phyloP scores from a whole-genome alignment of 2,329 filamentous ascomycete species.

The Fusarium virguliforme region DNA sequence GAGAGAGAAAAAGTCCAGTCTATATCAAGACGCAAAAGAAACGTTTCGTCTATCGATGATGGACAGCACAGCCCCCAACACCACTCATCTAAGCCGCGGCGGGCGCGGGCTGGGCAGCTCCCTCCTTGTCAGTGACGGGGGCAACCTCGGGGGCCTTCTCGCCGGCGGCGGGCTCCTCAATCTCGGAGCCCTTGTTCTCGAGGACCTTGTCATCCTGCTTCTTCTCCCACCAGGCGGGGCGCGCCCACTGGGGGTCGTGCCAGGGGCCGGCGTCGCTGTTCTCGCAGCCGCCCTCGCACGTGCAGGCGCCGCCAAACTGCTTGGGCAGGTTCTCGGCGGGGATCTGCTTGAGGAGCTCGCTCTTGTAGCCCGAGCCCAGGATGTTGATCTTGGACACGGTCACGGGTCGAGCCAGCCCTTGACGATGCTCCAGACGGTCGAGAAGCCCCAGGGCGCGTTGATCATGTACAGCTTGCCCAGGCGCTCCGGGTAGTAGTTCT shows the following conservation, averaged over 20 bases:
- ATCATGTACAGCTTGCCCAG: constrained; percentile 97
- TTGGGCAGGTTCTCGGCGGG: constrained; percentile 91
- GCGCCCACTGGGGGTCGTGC: constrained; percentile 79
- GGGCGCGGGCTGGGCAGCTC: constrained; percentile 57
- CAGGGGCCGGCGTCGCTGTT: constrained; percentile 94
- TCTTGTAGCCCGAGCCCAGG: constrained; percentile 85
- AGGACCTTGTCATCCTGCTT: constrained; percentile 59
- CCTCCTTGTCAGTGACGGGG: constrained; percentile 54
- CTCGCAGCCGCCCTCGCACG: constrained; percentile 86
- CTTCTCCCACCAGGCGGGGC: constrained; percentile 76
- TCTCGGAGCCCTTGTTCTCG: constrained; percentile 60
- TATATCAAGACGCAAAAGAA: constrained; percentile 44
- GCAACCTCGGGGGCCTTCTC: constrained; percentile 54
- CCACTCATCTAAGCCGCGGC: constrained; percentile 54
- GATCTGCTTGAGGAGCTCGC: constrained; percentile 87
- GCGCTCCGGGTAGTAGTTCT: constrained; percentile 99
- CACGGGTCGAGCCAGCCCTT: constrained; percentile 96
- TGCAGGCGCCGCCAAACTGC: constrained; percentile 86
- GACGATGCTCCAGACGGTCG: constrained; percentile 85
- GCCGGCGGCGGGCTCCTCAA: constrained; percentile 52
- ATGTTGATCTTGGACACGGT: constrained; percentile 97
- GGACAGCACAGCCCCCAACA: constrained; percentile 14
- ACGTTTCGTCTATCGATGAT: constrained; percentile 39
- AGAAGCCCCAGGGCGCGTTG: constrained; percentile 98
- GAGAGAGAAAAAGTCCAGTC: constrained; percentile 41